Conservation (phyloP, 1,139 yeast species). For the Saccharomyces hybrid region DNA sequence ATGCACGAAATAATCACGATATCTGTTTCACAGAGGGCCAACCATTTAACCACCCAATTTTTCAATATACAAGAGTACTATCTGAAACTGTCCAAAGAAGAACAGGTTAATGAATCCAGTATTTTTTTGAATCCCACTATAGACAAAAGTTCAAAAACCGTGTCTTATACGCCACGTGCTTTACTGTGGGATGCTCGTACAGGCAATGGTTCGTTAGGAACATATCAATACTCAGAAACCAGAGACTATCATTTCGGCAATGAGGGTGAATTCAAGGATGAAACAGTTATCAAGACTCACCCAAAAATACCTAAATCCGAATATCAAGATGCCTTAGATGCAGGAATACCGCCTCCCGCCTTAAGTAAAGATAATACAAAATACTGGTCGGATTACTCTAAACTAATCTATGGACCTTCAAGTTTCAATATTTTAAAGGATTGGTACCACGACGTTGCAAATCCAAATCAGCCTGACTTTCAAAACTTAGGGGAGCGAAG, state of each 20-base stretch:
- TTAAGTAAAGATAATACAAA: conserved; percentile 40
- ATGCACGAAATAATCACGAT: conserved; percentile 71
- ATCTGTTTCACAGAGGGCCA: conserved; percentile 64
- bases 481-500: conserved; percentile 19
- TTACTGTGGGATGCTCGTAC: conserved; percentile 67
- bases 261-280: conserved; percentile 11
- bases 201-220: conserved; percentile 57
- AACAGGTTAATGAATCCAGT: conserved; percentile 38
- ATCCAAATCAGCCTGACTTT: conserved; percentile 31
- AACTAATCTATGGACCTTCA: conserved; percentile 58
- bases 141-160: conserved; percentile 35
- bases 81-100: conserved; percentile 35
- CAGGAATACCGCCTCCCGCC: conserved; percentile 34
- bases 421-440: conserved; percentile 46
- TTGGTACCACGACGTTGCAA: conserved; percentile 40
- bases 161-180: conserved; percentile 73
- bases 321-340: conserved; percentile 59
- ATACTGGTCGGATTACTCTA: conserved; percentile 80
- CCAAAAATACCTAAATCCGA: conserved; percentile 39
- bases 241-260: conserved; percentile 23
- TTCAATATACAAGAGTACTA: conserved; percentile 65
- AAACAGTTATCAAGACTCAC: conserved; percentile 23
- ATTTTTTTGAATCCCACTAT: conserved; percentile 41
- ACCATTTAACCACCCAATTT: conserved; percentile 69
- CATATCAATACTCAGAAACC: conserved; percentile 40